Conservation (phyloP, 1,139 yeast genomes). For the Zygosaccharomyces sapae region DNA sequence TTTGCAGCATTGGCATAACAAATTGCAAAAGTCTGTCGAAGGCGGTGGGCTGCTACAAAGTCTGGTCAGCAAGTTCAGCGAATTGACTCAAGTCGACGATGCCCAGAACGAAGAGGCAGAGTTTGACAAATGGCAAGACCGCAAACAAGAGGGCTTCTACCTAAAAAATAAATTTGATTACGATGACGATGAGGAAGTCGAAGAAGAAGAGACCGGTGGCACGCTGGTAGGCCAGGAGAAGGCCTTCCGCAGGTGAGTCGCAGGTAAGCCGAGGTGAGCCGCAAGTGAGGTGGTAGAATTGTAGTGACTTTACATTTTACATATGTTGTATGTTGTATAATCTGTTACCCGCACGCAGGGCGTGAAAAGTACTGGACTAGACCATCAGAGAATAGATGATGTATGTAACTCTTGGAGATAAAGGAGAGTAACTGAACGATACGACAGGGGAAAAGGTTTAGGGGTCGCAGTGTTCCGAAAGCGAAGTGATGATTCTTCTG, state of each 20-base stretch:
- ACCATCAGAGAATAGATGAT: too few relatives aligned
- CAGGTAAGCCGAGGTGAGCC: too few relatives aligned
- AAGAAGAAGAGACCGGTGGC: constrained; percentile 12
- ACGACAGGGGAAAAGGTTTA: background rate
- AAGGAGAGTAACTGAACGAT: background rate
- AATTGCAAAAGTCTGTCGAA: constrained; percentile 20
- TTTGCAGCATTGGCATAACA: constrained; percentile 16
- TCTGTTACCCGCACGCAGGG: background rate
- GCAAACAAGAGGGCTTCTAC: constrained; percentile 21
- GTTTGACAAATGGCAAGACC: constrained; percentile 25
- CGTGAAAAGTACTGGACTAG: background rate
- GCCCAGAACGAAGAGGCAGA: constrained; percentile 33
- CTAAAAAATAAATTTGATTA: constrained; percentile 27
- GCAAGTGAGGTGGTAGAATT: too few relatives aligned
- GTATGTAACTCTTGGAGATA: too few relatives aligned
- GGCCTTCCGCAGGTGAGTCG: background rate
- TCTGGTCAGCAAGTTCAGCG: constrained; percentile 29
- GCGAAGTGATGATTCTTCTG: constrained; percentile 25
- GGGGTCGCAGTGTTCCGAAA: background rate
- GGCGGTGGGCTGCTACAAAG: constrained; percentile 14
- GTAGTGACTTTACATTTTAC: too few relatives aligned
- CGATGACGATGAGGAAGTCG: constrained; percentile 26
- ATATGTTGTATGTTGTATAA: background rate
- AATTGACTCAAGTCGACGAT: constrained; percentile 19
- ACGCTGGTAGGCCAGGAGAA: constrained; percentile 9